phyloP scores from a whole-genome alignment of 768 basidiomycete genomes.

The Amanita inopinata region DNA sequence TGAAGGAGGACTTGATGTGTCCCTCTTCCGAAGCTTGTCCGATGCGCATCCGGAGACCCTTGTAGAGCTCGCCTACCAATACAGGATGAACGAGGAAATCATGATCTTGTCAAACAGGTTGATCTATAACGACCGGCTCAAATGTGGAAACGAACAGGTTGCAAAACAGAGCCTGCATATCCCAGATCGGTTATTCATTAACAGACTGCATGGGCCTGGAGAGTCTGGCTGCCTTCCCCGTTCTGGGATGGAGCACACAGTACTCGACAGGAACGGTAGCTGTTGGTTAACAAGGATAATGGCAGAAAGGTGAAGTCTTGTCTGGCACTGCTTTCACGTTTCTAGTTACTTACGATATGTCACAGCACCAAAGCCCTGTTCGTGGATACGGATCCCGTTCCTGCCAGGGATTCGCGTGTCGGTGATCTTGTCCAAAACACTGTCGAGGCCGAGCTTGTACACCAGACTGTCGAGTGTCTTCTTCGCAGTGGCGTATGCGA shows the following conservation, averaged over 20 bases:
- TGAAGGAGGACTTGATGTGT: slow-evolving; percentile 79
- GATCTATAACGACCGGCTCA: slow-evolving; percentile 69
- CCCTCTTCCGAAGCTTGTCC: slow-evolving; percentile 82
- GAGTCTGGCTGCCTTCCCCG: slow-evolving; percentile 5
- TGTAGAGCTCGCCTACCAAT: slow-evolving; percentile 80
- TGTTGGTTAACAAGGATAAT: slow-evolving; percentile 72
- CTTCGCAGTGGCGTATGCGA: slow-evolving; percentile 52
- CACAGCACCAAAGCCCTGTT: slow-evolving; percentile 80
- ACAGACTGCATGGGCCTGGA: slow-evolving; percentile 28
- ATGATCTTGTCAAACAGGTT: slow-evolving; percentile 86
- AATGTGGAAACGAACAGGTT: slow-evolving; percentile 69
- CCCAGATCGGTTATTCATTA: slow-evolving; percentile 34
- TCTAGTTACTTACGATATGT: slow-evolving; percentile 4
- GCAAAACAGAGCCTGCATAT: slow-evolving; percentile 50
- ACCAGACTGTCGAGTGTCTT: slow-evolving; percentile 61
- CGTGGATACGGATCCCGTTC: slow-evolving; percentile 82
- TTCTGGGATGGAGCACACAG: slow-evolving; percentile 5
- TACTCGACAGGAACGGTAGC: slow-evolving; percentile 9
- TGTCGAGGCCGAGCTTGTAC: slow-evolving; percentile 60
- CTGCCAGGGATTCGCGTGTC: slow-evolving; percentile 70
- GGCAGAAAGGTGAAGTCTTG: slow-evolving; percentile 44
- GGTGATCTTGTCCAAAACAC: slow-evolving; percentile 90
- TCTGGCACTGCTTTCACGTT: neutral
- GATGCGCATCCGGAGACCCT: slow-evolving; percentile 82
- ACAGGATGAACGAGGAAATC: slow-evolving; percentile 95